Conservation (phyloP, 2,329 filamentous ascomycete species). For the Aphanocladium album region DNA sequence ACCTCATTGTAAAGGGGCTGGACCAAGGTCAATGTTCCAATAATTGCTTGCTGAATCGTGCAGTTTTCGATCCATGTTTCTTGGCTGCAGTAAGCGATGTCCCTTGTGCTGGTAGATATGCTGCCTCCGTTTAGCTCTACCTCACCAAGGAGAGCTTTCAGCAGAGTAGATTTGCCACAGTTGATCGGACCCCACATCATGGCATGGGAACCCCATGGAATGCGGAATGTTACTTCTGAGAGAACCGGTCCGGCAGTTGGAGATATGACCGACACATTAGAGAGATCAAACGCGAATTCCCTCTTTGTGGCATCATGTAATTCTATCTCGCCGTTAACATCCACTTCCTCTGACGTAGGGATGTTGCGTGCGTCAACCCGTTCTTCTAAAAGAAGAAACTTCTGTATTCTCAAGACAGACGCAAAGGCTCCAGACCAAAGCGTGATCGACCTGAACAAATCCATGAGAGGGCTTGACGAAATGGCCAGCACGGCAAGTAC, state of each 20-base stretch:
- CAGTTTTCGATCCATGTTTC: background rate
- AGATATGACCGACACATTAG: background rate
- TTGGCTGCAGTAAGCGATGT: background rate
- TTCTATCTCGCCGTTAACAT: background rate
- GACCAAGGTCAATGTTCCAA: background rate
- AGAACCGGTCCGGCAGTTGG: background rate
- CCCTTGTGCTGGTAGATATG: background rate
- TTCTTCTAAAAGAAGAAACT: too few relatives aligned
- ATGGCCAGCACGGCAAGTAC: background rate
- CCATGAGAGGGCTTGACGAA: background rate
- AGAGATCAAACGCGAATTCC: background rate
- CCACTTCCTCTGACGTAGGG: too few relatives aligned
- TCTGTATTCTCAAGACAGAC: too few relatives aligned
- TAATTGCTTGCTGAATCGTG: background rate
- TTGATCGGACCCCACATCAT: slow-evolving; percentile 4
- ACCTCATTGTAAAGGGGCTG: background rate
- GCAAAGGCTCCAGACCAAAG: too few relatives aligned
- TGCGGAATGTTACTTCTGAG: background rate
- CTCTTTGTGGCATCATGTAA: background rate
- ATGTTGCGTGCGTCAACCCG: background rate
- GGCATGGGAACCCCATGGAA: background rate
- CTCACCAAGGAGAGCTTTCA: background rate
- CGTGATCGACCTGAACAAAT: background rate
- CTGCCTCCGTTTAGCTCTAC: background rate
- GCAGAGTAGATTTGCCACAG: background rate